Base-by-base conservation (phyloP, 2,329 filamentous ascomycete species). In the Nothophoma quercina region DNA sequence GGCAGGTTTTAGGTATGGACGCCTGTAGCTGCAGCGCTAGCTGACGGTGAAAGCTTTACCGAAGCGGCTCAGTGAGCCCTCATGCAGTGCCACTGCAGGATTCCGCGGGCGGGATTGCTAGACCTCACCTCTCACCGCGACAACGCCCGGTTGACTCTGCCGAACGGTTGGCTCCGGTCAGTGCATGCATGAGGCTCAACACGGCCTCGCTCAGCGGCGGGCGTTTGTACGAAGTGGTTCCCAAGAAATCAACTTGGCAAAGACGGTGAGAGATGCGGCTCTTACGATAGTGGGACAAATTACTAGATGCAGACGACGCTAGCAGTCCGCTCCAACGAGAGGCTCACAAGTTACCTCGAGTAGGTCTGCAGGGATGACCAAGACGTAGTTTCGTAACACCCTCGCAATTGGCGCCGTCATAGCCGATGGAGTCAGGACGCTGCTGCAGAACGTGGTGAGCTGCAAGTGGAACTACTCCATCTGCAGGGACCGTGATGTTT, bases 61-160 rank as follows among this genome's bases (percentile, higher is more conserved):
- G 43, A 53, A 38, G 50, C 50, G 44, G 43, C 50, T 53, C 50
- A 40, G 32, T 43, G 50, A 53, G 43, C 38, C n/a, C 50, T 48
- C 43, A 39, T 33, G 26, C 32, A 39, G 18, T 15, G 39, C 32
- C 7, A 19, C n/a, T 32, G 32, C 35, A 34, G 32, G 41, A 35
- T 41, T 43, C 50, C 50, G 43, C 44, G 39, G 39, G 21, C 44
- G 39, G 43, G 22, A 39, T 8, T 26, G 35, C 22, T 9, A 18
- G 26, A 26, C 35, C 22, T 38, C 13, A 33, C 26, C 50, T 43
- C 28, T 28, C 25, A 28, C 18, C 38, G 30, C 28, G 18, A 36
- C 32, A 43, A 42, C 18, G 28, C 22, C 28, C 50, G 50, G 43
- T 19, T 25, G 38, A 12, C 22, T 8, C 6, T 43, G 26, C 46